Evolutionary conservation across 2,329 filamentous ascomycete species (phyloP), one percentile per base, ranked within the genome.

Genomic region (Penicillium frequentans): DNA sequence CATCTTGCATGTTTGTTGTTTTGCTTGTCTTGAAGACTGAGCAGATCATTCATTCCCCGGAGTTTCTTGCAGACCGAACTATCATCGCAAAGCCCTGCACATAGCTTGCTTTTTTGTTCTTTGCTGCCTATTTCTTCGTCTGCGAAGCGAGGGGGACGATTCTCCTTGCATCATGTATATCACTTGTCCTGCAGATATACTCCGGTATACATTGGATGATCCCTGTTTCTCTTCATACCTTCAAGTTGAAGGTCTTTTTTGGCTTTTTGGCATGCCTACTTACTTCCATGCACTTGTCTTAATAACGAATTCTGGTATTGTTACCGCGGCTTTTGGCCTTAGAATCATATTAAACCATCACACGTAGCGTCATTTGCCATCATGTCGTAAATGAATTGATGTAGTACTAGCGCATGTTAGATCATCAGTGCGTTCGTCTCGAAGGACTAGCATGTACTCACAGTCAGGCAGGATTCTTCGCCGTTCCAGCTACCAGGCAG

Each of bases 391-490:
- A 79, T 14, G 76, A 79, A 54, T 77, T 78, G 62, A 79, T 77
- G 59, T 78, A 79, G 62, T 79, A 79, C 75, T 79, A 47, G 13
- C 19, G 2, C 9, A 9, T 6, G 19, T 42, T 13, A 50, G n/a
- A 27, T 26, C 13, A 9, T 39, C 16, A 42, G 10, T 21, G 29
- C 14, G n/a, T 24, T 27, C 19, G 33, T 52, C 44, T 43, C 21
- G 14, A 10, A 3, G 10, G 3, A 5, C 29, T 27, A 10, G n/a
- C 1, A 29, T 31, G 33, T 45, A 68, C 76, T 69, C 59, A 79
- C 77, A 26, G 77, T 79, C 52, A 80, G 63, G 64, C 77, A 79
- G 2, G 77, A 77, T 52, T 79, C 76, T 46, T 79, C 76, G 19
- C 72, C 74, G 51, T 72, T 70, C 62, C 67, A 73, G 33, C 71